Evolutionary conservation across 495 filamentous ascomycete species (phyloP).

Genomic region (Penicillium bialowiezense): DNA sequence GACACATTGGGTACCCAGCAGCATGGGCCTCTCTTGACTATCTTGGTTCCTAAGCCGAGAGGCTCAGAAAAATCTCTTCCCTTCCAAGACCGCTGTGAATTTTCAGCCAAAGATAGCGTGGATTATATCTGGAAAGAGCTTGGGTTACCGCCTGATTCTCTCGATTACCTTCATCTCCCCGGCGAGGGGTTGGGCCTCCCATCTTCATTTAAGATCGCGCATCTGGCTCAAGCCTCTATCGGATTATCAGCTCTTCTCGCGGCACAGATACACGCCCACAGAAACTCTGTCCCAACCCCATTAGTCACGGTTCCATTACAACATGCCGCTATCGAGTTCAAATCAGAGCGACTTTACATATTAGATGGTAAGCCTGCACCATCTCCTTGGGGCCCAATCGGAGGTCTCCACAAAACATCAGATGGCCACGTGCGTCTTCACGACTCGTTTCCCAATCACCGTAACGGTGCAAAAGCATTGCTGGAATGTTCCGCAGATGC

Average conservation of each 20-base stretch:
- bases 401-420: constrained; percentile 38
- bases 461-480: constrained; percentile 30
- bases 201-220: constrained; percentile 45
- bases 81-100: constrained; percentile 1
- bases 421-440: constrained; percentile 49
- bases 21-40: constrained; percentile 6
- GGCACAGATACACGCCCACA: constrained; percentile 30
- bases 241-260: constrained; percentile 40
- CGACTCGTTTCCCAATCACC: constrained; percentile 41
- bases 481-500: constrained; percentile 25
- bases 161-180: constrained; percentile 8
- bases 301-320: constrained; percentile 29
- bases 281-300: constrained; percentile 15
- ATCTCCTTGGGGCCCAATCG: constrained; percentile 34
- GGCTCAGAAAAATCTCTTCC: neutral
- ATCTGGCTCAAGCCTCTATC: constrained; percentile 43
- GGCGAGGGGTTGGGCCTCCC: constrained; percentile 21
- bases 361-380: constrained; percentile 25
- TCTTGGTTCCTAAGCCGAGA: constrained; percentile 2
- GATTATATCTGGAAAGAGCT: constrained; percentile 18
- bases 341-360: constrained; percentile 39
- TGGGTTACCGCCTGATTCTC: constrained; percentile 10
- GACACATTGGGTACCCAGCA: constrained; percentile 11
- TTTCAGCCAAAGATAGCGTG: constrained; percentile 16
- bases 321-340: constrained; percentile 44